phyloP scores from a whole-genome alignment of 1,284 basidiomycete genomes.

The Irpex rosettiformis region DNA sequence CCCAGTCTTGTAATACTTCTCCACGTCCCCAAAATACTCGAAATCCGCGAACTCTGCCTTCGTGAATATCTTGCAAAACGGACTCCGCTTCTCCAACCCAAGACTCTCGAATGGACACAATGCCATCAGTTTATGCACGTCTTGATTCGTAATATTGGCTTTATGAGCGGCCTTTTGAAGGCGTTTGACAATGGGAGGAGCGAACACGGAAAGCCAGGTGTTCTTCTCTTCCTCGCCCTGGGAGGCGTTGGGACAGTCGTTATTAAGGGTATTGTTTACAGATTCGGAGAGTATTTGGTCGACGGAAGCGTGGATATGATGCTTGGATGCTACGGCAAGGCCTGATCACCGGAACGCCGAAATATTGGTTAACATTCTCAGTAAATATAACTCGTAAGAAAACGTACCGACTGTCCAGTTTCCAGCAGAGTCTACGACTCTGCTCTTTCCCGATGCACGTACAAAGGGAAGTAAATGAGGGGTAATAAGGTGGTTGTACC shows the following conservation, averaged over 20 bases:
- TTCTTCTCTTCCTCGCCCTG: constrained; percentile 40
- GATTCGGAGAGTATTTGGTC: constrained; percentile 51
- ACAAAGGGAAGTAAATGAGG: constrained; percentile 54
- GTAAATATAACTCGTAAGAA: neutral
- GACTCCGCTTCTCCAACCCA: constrained; percentile 44
- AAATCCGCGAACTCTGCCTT: constrained; percentile 60
- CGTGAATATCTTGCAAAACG: constrained; percentile 70
- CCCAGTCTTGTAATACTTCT: constrained; percentile 78
- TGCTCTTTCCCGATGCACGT: constrained; percentile 53
- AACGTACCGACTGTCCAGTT: constrained; percentile 68
- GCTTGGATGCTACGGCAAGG: constrained; percentile 37
- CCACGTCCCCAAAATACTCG: constrained; percentile 72
- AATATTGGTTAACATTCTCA: neutral
- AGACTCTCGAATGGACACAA: constrained; percentile 79
- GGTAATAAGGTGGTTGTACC: constrained; percentile 49
- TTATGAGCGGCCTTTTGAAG: constrained; percentile 60
- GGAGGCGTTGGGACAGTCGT: constrained; percentile 60
- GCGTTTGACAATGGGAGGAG: constrained; percentile 50
- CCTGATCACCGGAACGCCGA: constrained; percentile 33
- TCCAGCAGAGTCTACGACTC: constrained; percentile 65
- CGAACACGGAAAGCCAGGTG: constrained; percentile 55
- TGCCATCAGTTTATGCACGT: constrained; percentile 61
- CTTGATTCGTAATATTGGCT: constrained; percentile 50
- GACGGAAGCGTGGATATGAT: constrained; percentile 35
- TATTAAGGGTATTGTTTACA: constrained; percentile 72